A percentile compares a stretch with the other conserved stretches of the same genome.
These are phyloP conservation scores for Hypholoma fasciculare DNA, from an alignment of 768 basidiomycete species.

Conservation along the genomic window DNA sequence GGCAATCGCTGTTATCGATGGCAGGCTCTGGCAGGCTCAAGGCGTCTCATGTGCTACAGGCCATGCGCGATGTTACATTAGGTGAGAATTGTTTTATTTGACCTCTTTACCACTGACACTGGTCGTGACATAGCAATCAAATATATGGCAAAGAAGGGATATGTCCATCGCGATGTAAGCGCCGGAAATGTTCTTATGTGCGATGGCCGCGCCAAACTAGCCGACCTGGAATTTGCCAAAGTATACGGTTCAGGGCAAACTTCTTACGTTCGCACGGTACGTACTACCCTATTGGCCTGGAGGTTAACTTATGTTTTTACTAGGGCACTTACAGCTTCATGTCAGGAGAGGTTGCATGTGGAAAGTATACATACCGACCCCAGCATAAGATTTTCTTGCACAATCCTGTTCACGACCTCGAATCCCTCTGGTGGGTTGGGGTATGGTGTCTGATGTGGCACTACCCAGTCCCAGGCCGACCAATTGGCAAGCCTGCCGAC, in stretches of 20 bases:
- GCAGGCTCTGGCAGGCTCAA: neutral
- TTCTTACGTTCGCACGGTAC: neutral
- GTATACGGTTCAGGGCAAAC: neutral
- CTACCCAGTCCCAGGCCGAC: neutral
- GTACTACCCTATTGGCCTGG: neutral
- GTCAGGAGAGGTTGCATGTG: neutral
- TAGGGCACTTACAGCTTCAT: neutral
- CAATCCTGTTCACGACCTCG: constrained; percentile 1
- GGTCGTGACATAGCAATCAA: neutral
- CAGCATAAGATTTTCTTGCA: neutral
- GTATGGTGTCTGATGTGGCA: neutral
- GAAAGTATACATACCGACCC: neutral
- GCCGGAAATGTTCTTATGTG: neutral
- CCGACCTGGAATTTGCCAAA: neutral
- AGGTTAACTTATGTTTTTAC: neutral
- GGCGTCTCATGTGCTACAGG: neutral
- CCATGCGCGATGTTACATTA: neutral
- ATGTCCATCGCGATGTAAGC: neutral
- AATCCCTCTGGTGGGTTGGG: constrained; percentile 1
- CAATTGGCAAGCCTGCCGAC: neutral
- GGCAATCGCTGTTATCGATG: neutral
- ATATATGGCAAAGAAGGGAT: neutral
- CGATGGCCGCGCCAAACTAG: neutral
- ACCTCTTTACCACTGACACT: neutral
- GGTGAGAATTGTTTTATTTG: too few species aligned